Base-by-base conservation (phyloP, 2,329 filamentous ascomycete genomes). In the Claviceps fusiformis region DNA sequence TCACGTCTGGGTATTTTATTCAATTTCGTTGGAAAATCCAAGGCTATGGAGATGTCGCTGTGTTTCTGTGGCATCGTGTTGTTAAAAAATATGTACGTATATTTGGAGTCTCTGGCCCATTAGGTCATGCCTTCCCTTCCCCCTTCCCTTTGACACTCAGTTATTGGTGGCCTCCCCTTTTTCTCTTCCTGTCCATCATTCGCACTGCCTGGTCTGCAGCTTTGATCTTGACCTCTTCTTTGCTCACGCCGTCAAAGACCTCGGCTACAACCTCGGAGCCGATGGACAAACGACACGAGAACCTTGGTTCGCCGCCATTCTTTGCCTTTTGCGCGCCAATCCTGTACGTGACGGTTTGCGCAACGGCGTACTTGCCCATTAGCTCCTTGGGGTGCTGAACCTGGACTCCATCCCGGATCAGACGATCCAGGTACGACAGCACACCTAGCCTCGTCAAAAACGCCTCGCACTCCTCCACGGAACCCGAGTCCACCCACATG, bases 401-500 rank as follows among this genome's bases (percentile, higher is more conserved):
- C n/a, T 84, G 75, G 3, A 92, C 75, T 0, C 68, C 63, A 3
- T 78, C 77, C 1, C 74, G 70, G 10, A 95, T 61, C 11, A 90
- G 71, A 2, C 83, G 75, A 0, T 78, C 70, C 56, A 95, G 67
- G 59, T 81, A 81, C 0, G 70, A 65, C 44, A 90, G 59, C 5
- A 96, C 73, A 0, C 89, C 89, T 3, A 89, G 70, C 0, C 73
- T 70, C 48, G 79, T 75, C 0, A 89, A 66, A 43, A 96, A 75
- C 0, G 54, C 63, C 52, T 77, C 72, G 62, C 89, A 95, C 0
- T 65, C 67, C 0, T 71, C 71, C 15, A 89, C 64, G 1, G 78
- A 75, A 0, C 86, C 86, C 0, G 76, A 87, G 66, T 97, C 93
- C 24, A 95, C 73, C 74, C 87, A 96, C 0, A 96, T 76, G 0